Conservation (phyloP, 2,329 filamentous ascomycete species). For the Nemania sp. region DNA sequence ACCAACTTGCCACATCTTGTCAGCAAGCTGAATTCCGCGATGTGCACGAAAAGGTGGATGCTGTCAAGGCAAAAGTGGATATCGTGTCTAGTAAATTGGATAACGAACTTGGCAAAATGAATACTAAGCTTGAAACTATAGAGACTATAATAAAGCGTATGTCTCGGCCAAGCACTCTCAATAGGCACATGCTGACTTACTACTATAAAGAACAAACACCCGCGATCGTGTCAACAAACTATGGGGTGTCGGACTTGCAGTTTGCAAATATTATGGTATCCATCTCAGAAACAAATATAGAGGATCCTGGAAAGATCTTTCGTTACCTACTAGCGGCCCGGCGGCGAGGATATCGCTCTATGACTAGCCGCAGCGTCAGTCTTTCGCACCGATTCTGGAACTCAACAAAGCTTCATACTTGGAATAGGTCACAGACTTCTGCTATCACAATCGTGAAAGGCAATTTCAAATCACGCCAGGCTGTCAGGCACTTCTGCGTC, state of each 20-base stretch:
- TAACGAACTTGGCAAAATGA: background rate
- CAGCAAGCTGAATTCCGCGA: constrained; percentile 8
- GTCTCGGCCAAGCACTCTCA: background rate
- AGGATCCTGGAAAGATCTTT: background rate
- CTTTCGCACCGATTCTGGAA: constrained; percentile 10
- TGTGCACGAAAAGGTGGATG: background rate
- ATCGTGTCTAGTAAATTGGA: background rate
- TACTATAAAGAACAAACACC: constrained; percentile 1
- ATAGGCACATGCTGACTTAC: background rate
- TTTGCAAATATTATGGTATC: constrained; percentile 5
- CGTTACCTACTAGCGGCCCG: background rate
- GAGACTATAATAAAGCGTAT: background rate
- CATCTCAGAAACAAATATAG: background rate
- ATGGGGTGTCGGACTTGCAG: background rate
- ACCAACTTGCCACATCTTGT: background rate
- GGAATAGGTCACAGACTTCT: background rate
- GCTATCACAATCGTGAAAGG: background rate
- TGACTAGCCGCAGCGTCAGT: too few relatives aligned
- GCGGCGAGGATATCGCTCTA: background rate
- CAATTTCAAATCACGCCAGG: constrained; percentile 2
- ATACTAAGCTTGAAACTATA: background rate
- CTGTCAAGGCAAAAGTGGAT: background rate
- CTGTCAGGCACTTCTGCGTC: constrained; percentile 1
- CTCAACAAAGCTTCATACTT: background rate
- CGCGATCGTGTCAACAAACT: background rate